These are phyloP conservation scores for Colletotrichum incanum DNA, from an alignment of 2,329 filamentous ascomycete genomes.

Conservation along the genomic window DNA sequence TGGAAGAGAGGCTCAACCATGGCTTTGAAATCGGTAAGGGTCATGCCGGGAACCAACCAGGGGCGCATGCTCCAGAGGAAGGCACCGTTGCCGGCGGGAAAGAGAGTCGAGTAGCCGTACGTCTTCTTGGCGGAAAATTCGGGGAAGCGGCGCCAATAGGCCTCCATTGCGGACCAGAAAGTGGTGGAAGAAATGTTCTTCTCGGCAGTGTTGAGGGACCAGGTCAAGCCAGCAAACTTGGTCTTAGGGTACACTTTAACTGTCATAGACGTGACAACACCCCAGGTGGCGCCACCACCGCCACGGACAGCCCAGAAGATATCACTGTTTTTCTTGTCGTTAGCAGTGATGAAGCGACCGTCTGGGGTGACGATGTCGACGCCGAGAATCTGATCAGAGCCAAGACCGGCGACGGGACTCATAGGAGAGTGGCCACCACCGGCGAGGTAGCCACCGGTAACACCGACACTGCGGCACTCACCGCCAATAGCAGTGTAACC, in stretches of 20 bases:
- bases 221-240: conserved; percentile 53
- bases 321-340: conserved; percentile 59
- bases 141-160: conserved; percentile 52
- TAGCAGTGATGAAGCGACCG: conserved; percentile 59
- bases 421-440: conserved; percentile 67
- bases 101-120: conserved; percentile 49
- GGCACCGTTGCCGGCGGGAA: conserved; percentile 43
- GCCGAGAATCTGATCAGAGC: conserved; percentile 66
- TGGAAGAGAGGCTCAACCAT: conserved; percentile 52
- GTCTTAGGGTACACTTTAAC: conserved; percentile 54
- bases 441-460: conserved; percentile 48
- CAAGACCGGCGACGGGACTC: conserved; percentile 58
- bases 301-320: conserved; percentile 67
- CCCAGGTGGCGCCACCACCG: conserved; percentile 62
- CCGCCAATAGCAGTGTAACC: conserved; percentile 68
- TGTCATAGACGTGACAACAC: conserved; percentile 58
- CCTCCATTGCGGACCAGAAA: conserved; percentile 53
- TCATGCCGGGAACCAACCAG: conserved; percentile 55
- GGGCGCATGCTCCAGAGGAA: conserved; percentile 52
- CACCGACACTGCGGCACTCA: conserved; percentile 59
- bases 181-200: conserved; percentile 47
- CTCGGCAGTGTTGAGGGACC: conserved; percentile 50
- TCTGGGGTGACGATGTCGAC: conserved; percentile 64
- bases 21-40: conserved; percentile 51
- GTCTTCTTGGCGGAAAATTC: conserved; percentile 48